Evolutionary conservation across 2,329 filamentous ascomycete genomes (phyloP).

Genomic region (Hypoxylon sp.): DNA sequence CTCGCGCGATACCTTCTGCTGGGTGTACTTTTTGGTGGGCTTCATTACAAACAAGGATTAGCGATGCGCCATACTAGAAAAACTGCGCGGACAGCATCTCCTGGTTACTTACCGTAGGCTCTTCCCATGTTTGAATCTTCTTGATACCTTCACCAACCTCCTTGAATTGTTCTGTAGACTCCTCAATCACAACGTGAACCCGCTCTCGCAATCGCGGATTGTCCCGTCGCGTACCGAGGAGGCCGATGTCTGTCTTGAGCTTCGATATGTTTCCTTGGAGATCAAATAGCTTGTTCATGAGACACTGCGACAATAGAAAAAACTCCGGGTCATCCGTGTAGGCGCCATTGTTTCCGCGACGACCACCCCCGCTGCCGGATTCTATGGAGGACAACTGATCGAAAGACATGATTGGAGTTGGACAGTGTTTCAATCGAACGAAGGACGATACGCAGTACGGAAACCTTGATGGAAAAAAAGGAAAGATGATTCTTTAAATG

Average conservation of each 20-base stretch:
- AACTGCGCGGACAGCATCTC: constrained; percentile 35
- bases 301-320: constrained; percentile 82
- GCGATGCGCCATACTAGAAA: constrained; percentile 12
- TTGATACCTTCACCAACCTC: constrained; percentile 95
- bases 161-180: constrained; percentile 89
- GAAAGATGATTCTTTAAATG: constrained; percentile 20
- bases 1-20: constrained; percentile 93
- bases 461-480: constrained; percentile 24
- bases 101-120: constrained; percentile 75
- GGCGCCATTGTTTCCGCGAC: constrained; percentile 59
- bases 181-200: constrained; percentile 88
- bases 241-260: constrained; percentile 85
- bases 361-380: constrained; percentile 79
- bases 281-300: constrained; percentile 91
- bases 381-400: constrained; percentile 89
- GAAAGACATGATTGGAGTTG: constrained; percentile 80
- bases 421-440: constrained; percentile 14
- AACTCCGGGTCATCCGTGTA: constrained; percentile 97
- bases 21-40: constrained; percentile 96
- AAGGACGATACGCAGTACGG: constrained; percentile 16
- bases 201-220: constrained; percentile 91
- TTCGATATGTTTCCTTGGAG: constrained; percentile 90
- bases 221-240: constrained; percentile 91
- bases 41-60: constrained; percentile 56
- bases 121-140: constrained; percentile 89